Evolutionary conservation across 768 basidiomycete genomes (phyloP), one percentile per base, ranked within the genome.

Genomic region (Pleurotus salmoneostramineus): DNA sequence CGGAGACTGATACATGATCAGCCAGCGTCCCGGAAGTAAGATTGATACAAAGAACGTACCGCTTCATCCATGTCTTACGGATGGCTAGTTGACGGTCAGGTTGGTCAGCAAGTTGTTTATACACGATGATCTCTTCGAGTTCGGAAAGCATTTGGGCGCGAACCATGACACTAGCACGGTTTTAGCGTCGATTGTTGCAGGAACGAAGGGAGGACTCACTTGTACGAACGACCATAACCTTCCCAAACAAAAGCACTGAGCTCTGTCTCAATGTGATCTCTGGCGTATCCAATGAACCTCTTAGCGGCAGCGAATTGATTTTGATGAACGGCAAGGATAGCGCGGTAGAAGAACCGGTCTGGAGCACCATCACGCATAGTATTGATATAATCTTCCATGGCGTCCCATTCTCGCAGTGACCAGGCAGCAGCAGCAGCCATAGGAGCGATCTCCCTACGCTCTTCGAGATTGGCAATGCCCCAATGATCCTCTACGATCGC

Each of bases 81-180:
- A 96, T 94, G 2, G 89, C 86, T 59, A 79, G 79, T 64, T 95
- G 95, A n/a, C 95, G 84, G 59, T 96, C 93, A 1, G 93, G 89
- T 67, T 97, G 93, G 70, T 98, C 96, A 17, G 88, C 89, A 62
- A 87, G 87, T 69, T 96, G 91, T 71, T 98, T 98, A 76, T 95
- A 98, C 42, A 85, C 76, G 59, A 99, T 97, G 64, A 98, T 97
- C 68, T 99, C 97, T 67, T 99, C 97, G 5, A 99, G 79, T 68
- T 99, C 97, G 1, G 96, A 95, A 11, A 99, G 79, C 93, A 98
- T 96, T 72, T 99, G 97, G 0, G 97, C 95, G 7, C 97, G 90
- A 56, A 99, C 95, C 80, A 98, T 89, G 34, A 91, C 89, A 66
- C 95, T 98, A 61, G 2, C 56, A 11, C 48, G 12, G 64, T 45